These are phyloP conservation scores for Roridomyces roridus DNA, from an alignment of 768 basidiomycete genomes.

Conservation along the genomic window DNA sequence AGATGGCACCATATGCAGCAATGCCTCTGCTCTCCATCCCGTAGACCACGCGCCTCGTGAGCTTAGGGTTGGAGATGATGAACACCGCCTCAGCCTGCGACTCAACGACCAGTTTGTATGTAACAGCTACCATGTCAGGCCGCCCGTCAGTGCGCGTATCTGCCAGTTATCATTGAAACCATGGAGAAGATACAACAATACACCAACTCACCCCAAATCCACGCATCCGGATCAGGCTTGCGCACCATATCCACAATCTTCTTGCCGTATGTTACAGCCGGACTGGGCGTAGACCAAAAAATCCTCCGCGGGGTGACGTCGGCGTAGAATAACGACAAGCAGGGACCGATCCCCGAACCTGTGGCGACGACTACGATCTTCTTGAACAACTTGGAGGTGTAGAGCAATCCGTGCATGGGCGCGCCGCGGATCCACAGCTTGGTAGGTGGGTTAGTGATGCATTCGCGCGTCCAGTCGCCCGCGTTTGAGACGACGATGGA, in stretches of 20 bases:
- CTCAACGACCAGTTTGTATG: conserved; percentile 15
- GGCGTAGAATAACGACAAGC: conserved; percentile 39
- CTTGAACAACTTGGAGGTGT: conserved; percentile 55
- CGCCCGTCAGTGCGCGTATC: conserved; percentile 20
- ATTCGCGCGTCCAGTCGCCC: conserved; percentile 61
- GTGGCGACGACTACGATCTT: conserved; percentile 60
- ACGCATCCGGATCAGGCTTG: conserved; percentile 42
- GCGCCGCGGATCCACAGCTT: conserved; percentile 62
- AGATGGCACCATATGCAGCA: conserved; percentile 24
- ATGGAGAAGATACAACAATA: neutral
- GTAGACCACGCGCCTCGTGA: conserved; percentile 22
- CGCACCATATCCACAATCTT: conserved; percentile 44
- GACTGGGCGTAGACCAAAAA: conserved; percentile 49
- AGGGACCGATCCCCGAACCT: conserved; percentile 58
- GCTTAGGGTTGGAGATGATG: conserved; percentile 22
- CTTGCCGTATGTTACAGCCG: conserved; percentile 45
- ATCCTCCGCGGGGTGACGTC: conserved; percentile 40
- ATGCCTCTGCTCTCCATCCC: conserved; percentile 25
- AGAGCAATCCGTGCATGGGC: conserved; percentile 56
- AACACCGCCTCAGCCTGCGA: conserved; percentile 20
- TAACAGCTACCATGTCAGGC: conserved; percentile 20
- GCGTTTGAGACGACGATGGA: conserved; percentile 60
- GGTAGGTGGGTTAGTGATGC: conserved; percentile 54
- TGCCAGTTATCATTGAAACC: neutral
- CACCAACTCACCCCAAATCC: conserved; percentile 24